Percentiles rank a stretch among this genome's conserved stretches.
phyloP scores from a whole-genome alignment of 352 stramenopile genomes.

The Globisporangium takayamanum region DNA sequence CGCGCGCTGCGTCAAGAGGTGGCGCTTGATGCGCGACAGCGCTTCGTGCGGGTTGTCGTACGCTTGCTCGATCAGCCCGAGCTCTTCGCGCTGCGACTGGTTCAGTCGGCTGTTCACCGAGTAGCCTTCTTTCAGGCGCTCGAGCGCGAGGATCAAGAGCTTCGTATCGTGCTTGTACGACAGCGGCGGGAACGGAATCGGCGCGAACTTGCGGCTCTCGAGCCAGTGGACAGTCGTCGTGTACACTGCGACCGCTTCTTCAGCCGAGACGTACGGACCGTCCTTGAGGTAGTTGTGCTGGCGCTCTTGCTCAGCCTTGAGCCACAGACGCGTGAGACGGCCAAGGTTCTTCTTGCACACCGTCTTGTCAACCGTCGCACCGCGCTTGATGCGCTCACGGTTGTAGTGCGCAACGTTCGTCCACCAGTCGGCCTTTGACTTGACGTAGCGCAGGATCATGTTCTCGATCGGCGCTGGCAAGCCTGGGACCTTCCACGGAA shows the following conservation, averaged over 20 bases:
- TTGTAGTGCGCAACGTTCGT: conserved; percentile 99
- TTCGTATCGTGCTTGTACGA: conserved; percentile 99
- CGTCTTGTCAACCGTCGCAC: conserved; percentile 99
- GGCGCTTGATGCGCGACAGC: conserved; percentile 98
- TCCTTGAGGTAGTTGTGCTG: conserved; percentile 99
- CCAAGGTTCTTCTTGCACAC: conserved; percentile 99
- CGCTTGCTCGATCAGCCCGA: conserved; percentile 98
- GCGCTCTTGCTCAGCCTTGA: conserved; percentile 99
- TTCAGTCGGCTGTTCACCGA: conserved; percentile 97
- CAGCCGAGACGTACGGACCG: conserved; percentile 96
- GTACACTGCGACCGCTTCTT: conserved; percentile 99
- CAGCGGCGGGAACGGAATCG: conserved; percentile 98
- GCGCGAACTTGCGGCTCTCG: conserved; percentile 98
- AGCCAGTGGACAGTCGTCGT: conserved; percentile 99
- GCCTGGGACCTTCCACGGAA: conserved; percentile 99
- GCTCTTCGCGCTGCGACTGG: conserved; percentile 96
- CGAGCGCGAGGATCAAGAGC: conserved; percentile 97
- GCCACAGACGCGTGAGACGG: conserved; percentile 96
- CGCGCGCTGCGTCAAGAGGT: conserved; percentile 98
- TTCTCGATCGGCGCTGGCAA: conserved; percentile 99
- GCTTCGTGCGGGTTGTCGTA: conserved; percentile 99
- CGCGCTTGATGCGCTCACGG: conserved; percentile 98
- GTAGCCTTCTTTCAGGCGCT: conserved; percentile 99
- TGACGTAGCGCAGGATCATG: conserved; percentile 99
- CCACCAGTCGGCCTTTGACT: conserved; percentile 97